phyloP scores from a whole-genome alignment of 805 yeast genomes.

The Candida khao-thaluensis region DNA sequence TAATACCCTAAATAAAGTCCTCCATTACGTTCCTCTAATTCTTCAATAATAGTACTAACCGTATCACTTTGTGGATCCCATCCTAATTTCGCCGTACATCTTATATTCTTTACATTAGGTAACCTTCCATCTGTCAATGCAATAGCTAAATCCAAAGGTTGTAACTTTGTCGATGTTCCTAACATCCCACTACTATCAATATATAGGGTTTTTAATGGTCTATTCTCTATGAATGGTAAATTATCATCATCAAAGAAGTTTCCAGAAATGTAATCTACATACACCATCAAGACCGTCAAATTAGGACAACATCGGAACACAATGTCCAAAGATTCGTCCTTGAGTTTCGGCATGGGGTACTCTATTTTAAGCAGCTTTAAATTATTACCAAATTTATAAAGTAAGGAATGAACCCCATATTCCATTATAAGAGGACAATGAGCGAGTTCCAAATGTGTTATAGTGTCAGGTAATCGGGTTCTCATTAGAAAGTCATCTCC shows the following conservation, averaged over 20 bases:
- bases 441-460: slow-evolving; percentile 71
- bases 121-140: slow-evolving; percentile 79
- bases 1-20: slow-evolving; percentile 58
- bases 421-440: slow-evolving; percentile 82
- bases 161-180: slow-evolving; percentile 79
- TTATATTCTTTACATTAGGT: slow-evolving; percentile 61
- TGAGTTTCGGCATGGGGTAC: slow-evolving; percentile 86
- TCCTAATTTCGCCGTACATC: slow-evolving; percentile 75
- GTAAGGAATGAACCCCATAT: slow-evolving; percentile 58
- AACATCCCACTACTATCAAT: slow-evolving; percentile 83
- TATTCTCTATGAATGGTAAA: slow-evolving; percentile 23
- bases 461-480: slow-evolving; percentile 70
- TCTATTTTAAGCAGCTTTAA: slow-evolving; percentile 63
- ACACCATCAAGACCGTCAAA: slow-evolving; percentile 57
- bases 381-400: slow-evolving; percentile 64
- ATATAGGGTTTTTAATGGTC: slow-evolving; percentile 60
- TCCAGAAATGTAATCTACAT: slow-evolving; percentile 74
- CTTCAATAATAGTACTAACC: slow-evolving; percentile 53
- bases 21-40: slow-evolving; percentile 73
- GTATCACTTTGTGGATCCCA: slow-evolving; percentile 64
- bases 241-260: slow-evolving; percentile 35
- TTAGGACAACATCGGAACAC: slow-evolving; percentile 77
- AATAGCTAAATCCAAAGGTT: slow-evolving; percentile 84
- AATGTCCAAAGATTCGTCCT: slow-evolving; percentile 67
- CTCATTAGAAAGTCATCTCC: slow-evolving; percentile 72